Percentiles rank a stretch among this genome's conserved stretches.
phyloP scores from a whole-genome alignment of 2,329 filamentous ascomycete species.

The Alternaria dauci region DNA sequence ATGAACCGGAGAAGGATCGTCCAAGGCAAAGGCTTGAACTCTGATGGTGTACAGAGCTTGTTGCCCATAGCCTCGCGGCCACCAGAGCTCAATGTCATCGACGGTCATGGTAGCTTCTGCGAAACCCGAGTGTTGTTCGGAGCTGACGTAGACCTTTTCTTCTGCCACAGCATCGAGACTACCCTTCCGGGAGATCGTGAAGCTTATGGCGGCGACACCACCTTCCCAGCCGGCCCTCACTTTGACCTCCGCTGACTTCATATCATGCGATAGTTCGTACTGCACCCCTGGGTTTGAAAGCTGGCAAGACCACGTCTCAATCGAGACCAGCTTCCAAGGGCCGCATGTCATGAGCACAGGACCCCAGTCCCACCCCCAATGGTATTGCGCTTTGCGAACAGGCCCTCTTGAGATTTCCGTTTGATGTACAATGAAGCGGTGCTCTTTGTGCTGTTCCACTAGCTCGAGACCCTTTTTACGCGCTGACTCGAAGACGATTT shows the following conservation, averaged over 20 bases:
- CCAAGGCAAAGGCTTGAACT: slow-evolving; percentile 2
- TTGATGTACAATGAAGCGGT: slow-evolving; percentile 54
- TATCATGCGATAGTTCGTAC: slow-evolving; percentile 59
- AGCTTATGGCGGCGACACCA: not conserved
- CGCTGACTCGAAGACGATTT: slow-evolving; percentile 66
- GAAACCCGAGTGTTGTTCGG: slow-evolving; percentile 36
- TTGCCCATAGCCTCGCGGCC: slow-evolving; percentile 76
- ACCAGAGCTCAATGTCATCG: slow-evolving; percentile 73
- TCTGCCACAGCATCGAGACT: not conserved
- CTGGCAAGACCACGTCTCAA: slow-evolving; percentile 73
- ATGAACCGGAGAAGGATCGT: not conserved
- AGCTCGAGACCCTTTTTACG: slow-evolving; percentile 60
- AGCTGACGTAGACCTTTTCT: not conserved
- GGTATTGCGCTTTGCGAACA: slow-evolving; percentile 61
- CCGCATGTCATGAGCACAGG: slow-evolving; percentile 58
- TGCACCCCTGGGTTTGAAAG: slow-evolving; percentile 71
- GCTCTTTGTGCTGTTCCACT: slow-evolving; percentile 62
- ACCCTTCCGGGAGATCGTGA: slow-evolving; percentile 1
- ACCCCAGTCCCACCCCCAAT: slow-evolving; percentile 62
- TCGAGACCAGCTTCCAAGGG: slow-evolving; percentile 72
- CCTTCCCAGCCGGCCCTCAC: slow-evolving; percentile 2
- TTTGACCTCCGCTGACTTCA: slow-evolving; percentile 8
- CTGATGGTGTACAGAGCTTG: slow-evolving; percentile 74
- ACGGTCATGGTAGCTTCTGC: slow-evolving; percentile 52
- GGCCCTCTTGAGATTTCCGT: slow-evolving; percentile 61